Base-by-base conservation (phyloP, 371 early-diverging fungal genomes). In the Gilbertella persicaria region DNA sequence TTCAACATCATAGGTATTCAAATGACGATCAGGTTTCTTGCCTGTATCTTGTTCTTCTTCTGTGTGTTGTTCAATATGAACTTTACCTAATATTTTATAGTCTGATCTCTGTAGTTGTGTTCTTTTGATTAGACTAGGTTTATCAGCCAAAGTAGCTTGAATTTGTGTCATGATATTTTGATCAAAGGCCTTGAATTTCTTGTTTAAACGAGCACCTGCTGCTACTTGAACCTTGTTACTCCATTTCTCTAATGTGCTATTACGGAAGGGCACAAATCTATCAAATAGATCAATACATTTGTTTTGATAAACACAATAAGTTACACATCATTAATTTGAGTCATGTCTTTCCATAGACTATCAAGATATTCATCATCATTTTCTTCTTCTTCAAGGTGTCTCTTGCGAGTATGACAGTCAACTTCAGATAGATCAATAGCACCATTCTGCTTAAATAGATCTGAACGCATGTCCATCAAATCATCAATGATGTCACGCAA, bases 161-260 rank as follows among this genome's bases (percentile, higher is more conserved):
- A 96, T 86, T 78, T 97, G 98, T 29, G 83, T 73, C 75, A 86
- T 65, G 30, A 89, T 78, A 10, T 83, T 80, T 75, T 94, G 92
- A 77, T 97, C 91, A 70, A 97, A 87, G 2, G 93, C 92, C 65
- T 95, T 96, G 82, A 97, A 94, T 64, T 93, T 92, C 54, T 93
- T 96, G 60, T 83, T 81, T 28, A 86, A 69, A 12, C 86, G 76
- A 14, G 83, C 73, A 25, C 88, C 85, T 6, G 88, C 77, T 4
- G 93, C 84, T 2, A 84, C 76, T 56, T 91, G 90, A 5, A 95
- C 90, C 66, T 93, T 94, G 69, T 83, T 85, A 61, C 86, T 86
- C 98, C 98, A 97, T 62, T 95, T 96, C 38, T 94, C 94, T 41
- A 97, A 74, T 2, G 93, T 92, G 46, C 79, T 75, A 62, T 93